Evolutionary conservation across 768 basidiomycete species (phyloP), one percentile per base, ranked within the genome.

Genomic region (Amanita molliuscula): DNA sequence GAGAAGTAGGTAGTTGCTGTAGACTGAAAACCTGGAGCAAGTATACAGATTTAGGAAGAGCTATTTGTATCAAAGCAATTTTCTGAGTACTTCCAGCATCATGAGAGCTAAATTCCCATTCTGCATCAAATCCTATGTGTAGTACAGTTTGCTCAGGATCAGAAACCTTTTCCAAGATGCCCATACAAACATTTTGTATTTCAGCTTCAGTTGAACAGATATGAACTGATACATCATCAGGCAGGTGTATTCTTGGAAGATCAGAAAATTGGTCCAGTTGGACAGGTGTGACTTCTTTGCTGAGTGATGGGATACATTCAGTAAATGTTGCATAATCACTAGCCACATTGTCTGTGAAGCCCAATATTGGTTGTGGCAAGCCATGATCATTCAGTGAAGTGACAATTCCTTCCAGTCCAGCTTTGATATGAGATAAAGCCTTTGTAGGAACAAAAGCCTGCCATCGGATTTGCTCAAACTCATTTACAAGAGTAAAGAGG

Each of bases 401-500:
- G 3, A 54, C 47, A 15, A 56, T 54, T 9, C 9, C 52, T 16
- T 53, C 52, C 13, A 58, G 26, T 9, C 44, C 44, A 34, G 44
- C 10, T 16, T 21, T 20, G 13, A 58, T 29, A 40, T 58, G 56
- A 9, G 44, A 25, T 15, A 55, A 47, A 9, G 46, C 11, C 34
- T 56, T 56, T 1, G 56, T 58, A 16, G 56, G 56, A 13, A 49
- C 38, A 40, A 40, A 40, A 7, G 38, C 38, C 20, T 40, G 38
- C 16, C 20, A 40, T 40, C 38, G 7, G 16, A 58, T 54, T 38
- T 55, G 55, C 20, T 58, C 31, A 52, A n/a, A n/a, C 16, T 55
- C 55, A 55, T 58, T 58, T 2, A 53, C 25, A 4, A 56, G 10
- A 9, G 56, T 58, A 29, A 55, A 58, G 13, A 58, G 26, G 2